phyloP scores from a whole-genome alignment of 1,284 basidiomycete species.

The Acaromyces ingoldii region DNA sequence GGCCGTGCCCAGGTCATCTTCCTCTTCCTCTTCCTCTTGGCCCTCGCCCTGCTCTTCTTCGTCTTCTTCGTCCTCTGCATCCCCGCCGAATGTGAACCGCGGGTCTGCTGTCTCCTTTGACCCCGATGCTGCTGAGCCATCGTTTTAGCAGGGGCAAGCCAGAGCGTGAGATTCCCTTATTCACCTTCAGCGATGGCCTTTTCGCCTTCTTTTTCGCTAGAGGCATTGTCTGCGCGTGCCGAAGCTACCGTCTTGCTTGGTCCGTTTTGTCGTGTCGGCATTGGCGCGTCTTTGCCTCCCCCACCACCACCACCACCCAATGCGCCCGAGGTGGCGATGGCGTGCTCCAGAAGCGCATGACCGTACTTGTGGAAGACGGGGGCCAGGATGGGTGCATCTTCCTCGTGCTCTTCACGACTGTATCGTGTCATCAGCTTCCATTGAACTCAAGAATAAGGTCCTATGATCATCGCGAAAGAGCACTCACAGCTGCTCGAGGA shows the following conservation, averaged over 20 bases:
- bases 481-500: conserved; percentile 35
- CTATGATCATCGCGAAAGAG: not conserved
- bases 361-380: conserved; percentile 47
- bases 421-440: not conserved
- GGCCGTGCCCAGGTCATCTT: conserved; percentile 42
- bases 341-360: conserved; percentile 40
- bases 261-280: not conserved
- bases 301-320: conserved; percentile 35
- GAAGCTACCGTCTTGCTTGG: not conserved
- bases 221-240: not conserved
- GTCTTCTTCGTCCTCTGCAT: conserved; percentile 32
- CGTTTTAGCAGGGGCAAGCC: not conserved
- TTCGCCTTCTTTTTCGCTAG: not conserved
- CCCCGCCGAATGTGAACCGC: conserved; percentile 40
- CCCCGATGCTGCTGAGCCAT: no score
- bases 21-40: conserved; percentile 29
- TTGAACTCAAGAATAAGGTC: not conserved
- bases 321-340: conserved; percentile 41
- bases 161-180: not conserved
- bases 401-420: conserved; percentile 21
- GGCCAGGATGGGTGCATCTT: conserved; percentile 39
- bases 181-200: not conserved
- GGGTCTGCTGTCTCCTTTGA: conserved; percentile 15
- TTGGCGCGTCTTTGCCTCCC: conserved; percentile 11
- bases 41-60: conserved; percentile 19